These are phyloP conservation scores for Abrus precatorius DNA, from an alignment of 306 rosid genomes.

Conservation along the genomic window DNA sequence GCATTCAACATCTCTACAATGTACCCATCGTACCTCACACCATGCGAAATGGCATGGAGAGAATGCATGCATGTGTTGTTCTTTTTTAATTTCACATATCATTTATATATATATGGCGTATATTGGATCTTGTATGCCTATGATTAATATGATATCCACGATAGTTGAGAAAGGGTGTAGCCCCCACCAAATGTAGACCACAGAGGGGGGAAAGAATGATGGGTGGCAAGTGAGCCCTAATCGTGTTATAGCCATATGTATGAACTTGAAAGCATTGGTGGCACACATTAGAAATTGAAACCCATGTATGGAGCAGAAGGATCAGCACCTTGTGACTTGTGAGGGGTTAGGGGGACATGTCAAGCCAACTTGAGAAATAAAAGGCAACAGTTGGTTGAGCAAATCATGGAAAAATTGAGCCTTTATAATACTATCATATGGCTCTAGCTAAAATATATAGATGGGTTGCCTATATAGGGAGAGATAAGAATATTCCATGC, in stretches of 20 bases:
- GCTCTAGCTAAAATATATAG: background rate
- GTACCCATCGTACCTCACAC: constrained; percentile 40
- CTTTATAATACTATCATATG: constrained; percentile 1
- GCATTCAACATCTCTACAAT: constrained; percentile 39
- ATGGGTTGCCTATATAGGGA: background rate
- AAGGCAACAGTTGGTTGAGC: constrained; percentile 32
- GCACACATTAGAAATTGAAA: constrained; percentile 38
- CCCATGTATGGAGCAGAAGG: constrained; percentile 56
- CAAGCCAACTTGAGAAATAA: constrained; percentile 51
- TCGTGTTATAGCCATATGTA: constrained; percentile 21
- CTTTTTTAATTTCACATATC: constrained; percentile 5
- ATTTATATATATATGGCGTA: constrained; percentile 1
- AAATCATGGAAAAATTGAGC: constrained; percentile 45
- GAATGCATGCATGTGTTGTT: constrained; percentile 38
- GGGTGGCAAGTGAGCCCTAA: constrained; percentile 61
- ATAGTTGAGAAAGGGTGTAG: constrained; percentile 39
- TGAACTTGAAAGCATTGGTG: constrained; percentile 25
- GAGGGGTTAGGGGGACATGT: constrained; percentile 59
- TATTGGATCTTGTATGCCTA: constrained; percentile 25
- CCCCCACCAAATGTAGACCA: constrained; percentile 53
- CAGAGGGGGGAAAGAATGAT: constrained; percentile 58
- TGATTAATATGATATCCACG: constrained; percentile 3
- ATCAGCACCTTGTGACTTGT: constrained; percentile 51
- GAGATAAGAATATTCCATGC: constrained; percentile 50
- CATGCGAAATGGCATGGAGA: background rate